phyloP scores from a whole-genome alignment of 805 yeast species.

The Saturnispora quitensis region DNA sequence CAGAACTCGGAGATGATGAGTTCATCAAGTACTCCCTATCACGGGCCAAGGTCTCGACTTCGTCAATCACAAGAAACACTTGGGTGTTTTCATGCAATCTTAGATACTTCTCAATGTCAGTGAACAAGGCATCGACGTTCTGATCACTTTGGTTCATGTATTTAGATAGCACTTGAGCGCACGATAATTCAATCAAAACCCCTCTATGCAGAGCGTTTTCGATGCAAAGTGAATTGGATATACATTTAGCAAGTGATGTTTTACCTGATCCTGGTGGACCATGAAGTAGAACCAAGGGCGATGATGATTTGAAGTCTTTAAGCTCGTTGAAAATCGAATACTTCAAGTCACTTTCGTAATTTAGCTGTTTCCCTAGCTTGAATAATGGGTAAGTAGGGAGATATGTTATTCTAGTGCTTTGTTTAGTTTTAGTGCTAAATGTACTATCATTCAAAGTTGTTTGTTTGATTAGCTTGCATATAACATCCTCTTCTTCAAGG shows the following conservation, averaged over 20 bases:
- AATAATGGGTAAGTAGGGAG: not conserved
- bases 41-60: conserved; percentile 36
- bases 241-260: conserved; percentile 75
- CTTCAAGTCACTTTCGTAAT: not conserved
- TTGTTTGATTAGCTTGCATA: not conserved
- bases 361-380: not conserved
- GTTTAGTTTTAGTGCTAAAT: not conserved
- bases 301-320: conserved; percentile 18
- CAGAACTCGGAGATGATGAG: conserved; percentile 31
- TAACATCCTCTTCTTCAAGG: not conserved
- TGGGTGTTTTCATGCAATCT: conserved; percentile 10
- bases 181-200: conserved; percentile 32
- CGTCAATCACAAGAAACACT: conserved; percentile 30
- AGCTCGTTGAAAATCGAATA: not conserved
- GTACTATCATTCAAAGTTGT: not conserved
- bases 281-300: conserved; percentile 73
- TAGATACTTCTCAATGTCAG: conserved; percentile 21
- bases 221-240: conserved; percentile 39
- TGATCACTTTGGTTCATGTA: conserved; percentile 41
- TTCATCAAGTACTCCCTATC: conserved; percentile 29
- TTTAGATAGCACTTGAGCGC: conserved; percentile 35
- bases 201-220: conserved; percentile 13
- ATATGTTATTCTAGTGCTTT: not conserved
- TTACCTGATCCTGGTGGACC: conserved; percentile 97
- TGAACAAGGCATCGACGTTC: conserved; percentile 30